Conservation (phyloP, 495 filamentous ascomycete genomes). For the Corynascus novoguineensis region DNA sequence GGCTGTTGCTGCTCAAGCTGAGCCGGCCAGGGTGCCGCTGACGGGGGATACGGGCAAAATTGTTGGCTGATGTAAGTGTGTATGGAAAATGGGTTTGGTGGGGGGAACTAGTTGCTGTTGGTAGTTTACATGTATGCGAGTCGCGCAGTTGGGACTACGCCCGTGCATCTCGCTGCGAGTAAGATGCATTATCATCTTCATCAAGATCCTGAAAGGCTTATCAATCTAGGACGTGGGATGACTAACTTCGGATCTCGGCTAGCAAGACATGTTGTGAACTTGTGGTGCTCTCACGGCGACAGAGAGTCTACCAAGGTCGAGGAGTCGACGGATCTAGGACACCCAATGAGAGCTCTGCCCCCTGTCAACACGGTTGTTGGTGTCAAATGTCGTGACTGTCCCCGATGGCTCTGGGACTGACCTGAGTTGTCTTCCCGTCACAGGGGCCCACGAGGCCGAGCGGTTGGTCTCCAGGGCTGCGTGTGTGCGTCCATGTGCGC, state of each 20-base stretch:
- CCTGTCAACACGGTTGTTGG: background rate
- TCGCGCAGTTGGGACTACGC: background rate
- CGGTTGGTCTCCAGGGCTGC: background rate
- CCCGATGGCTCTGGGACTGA: background rate
- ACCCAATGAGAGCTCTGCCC: background rate
- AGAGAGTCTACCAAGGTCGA: background rate
- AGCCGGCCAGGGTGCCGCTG: background rate
- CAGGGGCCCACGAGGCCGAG: background rate
- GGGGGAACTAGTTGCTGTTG: background rate
- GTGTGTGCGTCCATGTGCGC: too few species aligned
- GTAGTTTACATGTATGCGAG: background rate
- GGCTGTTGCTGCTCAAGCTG: background rate
- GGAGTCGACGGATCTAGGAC: background rate
- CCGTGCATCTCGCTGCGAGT: background rate
- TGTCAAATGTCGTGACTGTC: constrained; percentile 1
- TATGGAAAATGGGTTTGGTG: background rate
- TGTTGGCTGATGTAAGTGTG: constrained; percentile 10
- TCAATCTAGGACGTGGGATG: background rate
- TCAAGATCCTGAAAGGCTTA: too few species aligned
- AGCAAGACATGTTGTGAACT: background rate
- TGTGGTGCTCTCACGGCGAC: background rate
- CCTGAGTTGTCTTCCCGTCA: constrained; percentile 3
- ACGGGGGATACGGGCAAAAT: constrained; percentile 8
- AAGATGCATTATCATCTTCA: constrained; percentile 3
- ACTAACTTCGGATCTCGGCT: background rate